Conservation (phyloP, 148 eudicot genomes). For the Diospyros kaki region DNA sequence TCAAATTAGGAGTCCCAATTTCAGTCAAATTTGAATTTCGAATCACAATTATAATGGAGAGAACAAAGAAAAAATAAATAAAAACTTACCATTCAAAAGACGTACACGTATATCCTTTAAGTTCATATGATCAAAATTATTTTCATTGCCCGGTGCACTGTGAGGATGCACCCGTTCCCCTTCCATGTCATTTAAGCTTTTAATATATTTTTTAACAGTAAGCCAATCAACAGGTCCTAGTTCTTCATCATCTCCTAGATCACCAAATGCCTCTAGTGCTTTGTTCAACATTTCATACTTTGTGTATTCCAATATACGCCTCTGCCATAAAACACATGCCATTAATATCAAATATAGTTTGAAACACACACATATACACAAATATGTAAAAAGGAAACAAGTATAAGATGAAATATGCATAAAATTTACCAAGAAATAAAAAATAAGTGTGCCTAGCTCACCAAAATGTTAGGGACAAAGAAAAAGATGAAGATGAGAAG, state of each 20-base stretch:
- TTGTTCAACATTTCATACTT: slow-evolving; percentile 81
- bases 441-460: too few species aligned
- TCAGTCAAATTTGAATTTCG: too few species aligned
- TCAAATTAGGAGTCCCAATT: too few species aligned
- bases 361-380: neutral
- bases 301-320: slow-evolving; percentile 79
- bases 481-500: too few species aligned
- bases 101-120: slow-evolving; percentile 81
- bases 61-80: neutral
- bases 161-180: slow-evolving; percentile 74
- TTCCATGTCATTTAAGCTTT: slow-evolving; percentile 54
- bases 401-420: too few species aligned
- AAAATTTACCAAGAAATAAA: too few species aligned
- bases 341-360: neutral
- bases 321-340: slow-evolving; percentile 37
- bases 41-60: neutral
- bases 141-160: slow-evolving; percentile 40
- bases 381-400: too few species aligned
- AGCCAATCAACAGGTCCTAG: slow-evolving; percentile 96
- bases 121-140: slow-evolving; percentile 46
- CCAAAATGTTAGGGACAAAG: too few species aligned
- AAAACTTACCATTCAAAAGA: slow-evolving; percentile 60
- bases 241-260: slow-evolving; percentile 95
- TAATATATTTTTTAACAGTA: slow-evolving; percentile 73
- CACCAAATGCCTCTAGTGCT: slow-evolving; percentile 83